Conservation (phyloP, 73 alveolate genomes). For the Effrenium voratum region DNA sequence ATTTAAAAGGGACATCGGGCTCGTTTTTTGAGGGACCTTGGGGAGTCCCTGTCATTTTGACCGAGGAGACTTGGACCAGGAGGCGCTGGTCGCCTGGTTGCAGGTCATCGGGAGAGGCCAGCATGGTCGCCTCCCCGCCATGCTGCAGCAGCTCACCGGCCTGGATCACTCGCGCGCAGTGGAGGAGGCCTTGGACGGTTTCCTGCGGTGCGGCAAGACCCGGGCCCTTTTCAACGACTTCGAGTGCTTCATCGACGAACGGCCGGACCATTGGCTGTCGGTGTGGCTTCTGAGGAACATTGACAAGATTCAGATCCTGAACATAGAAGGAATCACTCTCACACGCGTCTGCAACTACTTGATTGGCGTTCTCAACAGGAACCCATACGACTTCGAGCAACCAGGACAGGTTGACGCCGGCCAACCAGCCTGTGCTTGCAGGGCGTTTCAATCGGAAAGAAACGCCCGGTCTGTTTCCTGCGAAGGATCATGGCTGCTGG, state of each 20-base stretch:
- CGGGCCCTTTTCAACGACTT: neutral
- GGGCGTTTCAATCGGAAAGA: no score
- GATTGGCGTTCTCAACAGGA: no score
- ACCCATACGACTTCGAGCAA: no score
- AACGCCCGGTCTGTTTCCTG: no score
- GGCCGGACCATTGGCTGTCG: neutral
- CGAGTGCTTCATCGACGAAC: neutral
- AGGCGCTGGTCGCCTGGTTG: neutral
- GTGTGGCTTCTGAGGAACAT: neutral
- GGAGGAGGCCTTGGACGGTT: neutral
- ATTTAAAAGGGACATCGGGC: neutral
- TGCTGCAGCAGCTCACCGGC: neutral
- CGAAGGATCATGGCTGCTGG: no score
- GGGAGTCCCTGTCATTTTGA: neutral
- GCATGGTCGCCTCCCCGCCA: neutral
- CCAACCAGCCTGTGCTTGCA: no score
- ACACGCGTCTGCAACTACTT: no score
- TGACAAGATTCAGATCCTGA: neutral
- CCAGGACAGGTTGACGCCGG: no score
- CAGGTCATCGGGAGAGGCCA: neutral
- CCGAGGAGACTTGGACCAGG: neutral
- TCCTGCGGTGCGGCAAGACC: neutral
- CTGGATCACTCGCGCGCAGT: neutral
- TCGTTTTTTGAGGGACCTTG: neutral
- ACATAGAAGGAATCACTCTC: no score